Base-by-base conservation (phyloP, 2,329 filamentous ascomycete genomes). In the Talaromyces pinophilus region DNA sequence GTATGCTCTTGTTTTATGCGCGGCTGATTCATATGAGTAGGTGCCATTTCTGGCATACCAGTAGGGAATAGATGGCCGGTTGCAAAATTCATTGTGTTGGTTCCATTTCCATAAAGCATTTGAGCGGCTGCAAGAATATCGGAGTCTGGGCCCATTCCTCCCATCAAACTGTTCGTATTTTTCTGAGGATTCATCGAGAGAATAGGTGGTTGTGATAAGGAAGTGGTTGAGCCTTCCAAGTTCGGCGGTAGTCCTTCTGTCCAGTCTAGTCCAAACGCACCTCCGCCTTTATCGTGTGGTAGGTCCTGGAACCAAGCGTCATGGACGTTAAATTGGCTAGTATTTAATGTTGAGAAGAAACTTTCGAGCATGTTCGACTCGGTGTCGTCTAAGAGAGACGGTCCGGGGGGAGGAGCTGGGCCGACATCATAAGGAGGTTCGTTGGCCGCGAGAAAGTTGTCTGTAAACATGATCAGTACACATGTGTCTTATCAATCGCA, bases 221-320 rank as follows among this genome's bases (percentile, higher is more conserved):
- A 89, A 22, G 88, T 89, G 0, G 85, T 82, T 13, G 88, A 87
- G 61, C 88, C 88, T 79, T 91, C 85, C 69, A 90, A 87, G 59
- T 83, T 83, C 1, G 88, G 88, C 5, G 88, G 88, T 22, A 90
- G 79, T 67, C 87, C 85, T 22, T 75, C 72, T 30, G 75, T 69
- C 78, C 79, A 81, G 57, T 78, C 77, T 40, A 80, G 74, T 25
- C 73, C 72, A 42, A 74, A 67, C 11, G 70, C 33, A 11, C 71
- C 71, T 8, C 72, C 67, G 1, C 72, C 57, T 66, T 77, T 78
- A 59, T 73, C 74, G 38, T 73, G 70, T 11, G 63, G 30, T 42
- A 71, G 70, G 4, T 70, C 64, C 19, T 72, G 69, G 44, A 78
- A 70, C 77, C 77, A 81, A 57, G 78, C 75, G 52, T 81, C 79